These are phyloP conservation scores for Mycena capillaripes DNA, from an alignment of 768 basidiomycete genomes.

Conservation along the genomic window DNA sequence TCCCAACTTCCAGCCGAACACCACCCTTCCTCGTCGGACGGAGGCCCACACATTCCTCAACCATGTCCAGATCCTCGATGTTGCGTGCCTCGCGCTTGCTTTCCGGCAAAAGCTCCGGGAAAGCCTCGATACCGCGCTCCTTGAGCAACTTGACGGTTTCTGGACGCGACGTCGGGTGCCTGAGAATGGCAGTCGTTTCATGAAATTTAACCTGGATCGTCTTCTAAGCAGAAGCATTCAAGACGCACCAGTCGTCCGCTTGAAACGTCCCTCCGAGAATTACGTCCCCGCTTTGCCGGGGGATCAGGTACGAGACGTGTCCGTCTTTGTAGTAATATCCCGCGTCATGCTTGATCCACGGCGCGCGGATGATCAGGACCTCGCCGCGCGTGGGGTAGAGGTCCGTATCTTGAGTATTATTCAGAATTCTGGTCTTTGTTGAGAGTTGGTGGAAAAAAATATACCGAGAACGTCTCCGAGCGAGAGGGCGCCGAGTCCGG, in stretches of 20 bases:
- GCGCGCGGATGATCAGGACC: constrained; percentile 66
- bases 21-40: constrained; percentile 30
- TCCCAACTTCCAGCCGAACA: constrained; percentile 12
- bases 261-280: constrained; percentile 35
- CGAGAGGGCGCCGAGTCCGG: constrained; percentile 59
- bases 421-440: not conserved
- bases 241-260: constrained; percentile 26
- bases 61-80: constrained; percentile 29
- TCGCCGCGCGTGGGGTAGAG: constrained; percentile 75
- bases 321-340: constrained; percentile 3
- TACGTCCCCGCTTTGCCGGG: constrained; percentile 35
- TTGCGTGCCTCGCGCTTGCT: constrained; percentile 15
- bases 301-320: constrained; percentile 32
- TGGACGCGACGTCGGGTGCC: constrained; percentile 29
- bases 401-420: constrained; percentile 19
- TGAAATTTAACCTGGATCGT: no score
- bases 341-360: constrained; percentile 46
- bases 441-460: not conserved
- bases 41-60: constrained; percentile 34
- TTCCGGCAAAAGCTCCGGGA: constrained; percentile 25
- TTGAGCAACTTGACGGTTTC: constrained; percentile 33
- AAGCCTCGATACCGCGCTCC: constrained; percentile 25
- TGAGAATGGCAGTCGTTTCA: no score
- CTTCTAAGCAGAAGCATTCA: not conserved
- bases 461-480: constrained; percentile 72